Evolutionary conservation across 1,284 basidiomycete genomes (phyloP).

Genomic region (Termitomyces sp.): DNA sequence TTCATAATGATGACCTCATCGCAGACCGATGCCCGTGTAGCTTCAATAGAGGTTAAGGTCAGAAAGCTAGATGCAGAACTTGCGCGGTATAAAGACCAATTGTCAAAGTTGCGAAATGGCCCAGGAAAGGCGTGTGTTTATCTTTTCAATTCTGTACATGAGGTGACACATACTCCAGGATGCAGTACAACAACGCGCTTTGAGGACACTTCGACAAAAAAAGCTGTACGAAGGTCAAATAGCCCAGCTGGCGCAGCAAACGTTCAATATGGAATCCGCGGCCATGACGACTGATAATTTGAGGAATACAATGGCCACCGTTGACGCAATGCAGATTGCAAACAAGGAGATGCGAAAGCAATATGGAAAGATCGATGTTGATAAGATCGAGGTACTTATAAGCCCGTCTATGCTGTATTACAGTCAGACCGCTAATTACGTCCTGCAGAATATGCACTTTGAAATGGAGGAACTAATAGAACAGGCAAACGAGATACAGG

Average conservation of each 20-base stretch:
- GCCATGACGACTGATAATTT: conserved; percentile 95
- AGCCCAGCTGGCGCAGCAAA: conserved; percentile 88
- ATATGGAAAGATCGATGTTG: conserved; percentile 96
- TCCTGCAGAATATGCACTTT: conserved; percentile 79
- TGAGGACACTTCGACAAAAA: conserved; percentile 93
- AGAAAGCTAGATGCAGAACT: conserved; percentile 96
- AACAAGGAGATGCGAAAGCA: conserved; percentile 97
- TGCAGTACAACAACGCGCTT: conserved; percentile 93
- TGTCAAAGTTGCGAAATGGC: conserved; percentile 90
- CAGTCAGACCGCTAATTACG: neutral
- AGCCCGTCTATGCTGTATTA: neutral
- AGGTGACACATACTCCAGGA: conserved; percentile 39
- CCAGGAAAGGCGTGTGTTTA: conserved; percentile 80
- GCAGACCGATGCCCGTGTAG: conserved; percentile 86
- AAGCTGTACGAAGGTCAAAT: conserved; percentile 94
- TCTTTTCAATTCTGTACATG: neutral
- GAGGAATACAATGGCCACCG: conserved; percentile 99
- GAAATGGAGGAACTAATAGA: conserved; percentile 99
- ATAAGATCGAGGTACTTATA: conserved; percentile 89
- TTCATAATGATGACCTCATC: conserved; percentile 14
- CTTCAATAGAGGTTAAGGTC: conserved; percentile 93
- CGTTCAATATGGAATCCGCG: conserved; percentile 99
- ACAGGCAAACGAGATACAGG: conserved; percentile 97
- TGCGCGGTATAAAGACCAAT: conserved; percentile 90
- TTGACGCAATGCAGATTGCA: conserved; percentile 96